Conservation (phyloP, 306 rosid species). For the Casuarina cunninghamiana region DNA sequence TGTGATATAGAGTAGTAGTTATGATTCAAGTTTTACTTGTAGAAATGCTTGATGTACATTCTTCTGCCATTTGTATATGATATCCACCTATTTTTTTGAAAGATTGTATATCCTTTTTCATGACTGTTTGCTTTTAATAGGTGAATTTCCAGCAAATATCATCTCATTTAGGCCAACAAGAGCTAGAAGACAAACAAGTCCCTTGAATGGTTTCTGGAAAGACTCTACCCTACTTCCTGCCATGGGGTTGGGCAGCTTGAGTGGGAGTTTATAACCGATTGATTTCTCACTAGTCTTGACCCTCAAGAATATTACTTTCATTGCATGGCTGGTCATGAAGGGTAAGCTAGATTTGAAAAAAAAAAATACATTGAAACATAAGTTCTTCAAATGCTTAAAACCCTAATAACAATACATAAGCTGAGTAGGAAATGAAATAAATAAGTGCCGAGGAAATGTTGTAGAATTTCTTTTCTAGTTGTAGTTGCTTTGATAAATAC, state of each 20-base stretch:
- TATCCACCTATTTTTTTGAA: background rate
- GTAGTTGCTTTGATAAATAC: too few relatives aligned
- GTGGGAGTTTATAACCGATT: conserved; percentile 92
- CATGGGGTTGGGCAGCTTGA: conserved; percentile 95
- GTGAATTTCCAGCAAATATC: conserved; percentile 96
- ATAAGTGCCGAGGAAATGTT: too few relatives aligned
- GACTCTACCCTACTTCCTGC: conserved; percentile 85
- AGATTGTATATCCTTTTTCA: conserved; percentile 1
- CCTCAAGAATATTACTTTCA: conserved; percentile 97
- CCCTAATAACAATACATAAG: too few relatives aligned
- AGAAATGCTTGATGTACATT: background rate
- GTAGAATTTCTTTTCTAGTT: too few relatives aligned
- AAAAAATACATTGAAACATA: too few relatives aligned
- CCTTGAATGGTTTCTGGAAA: conserved; percentile 99
- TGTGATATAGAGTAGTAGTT: background rate
- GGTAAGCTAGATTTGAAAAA: conserved; percentile 41
- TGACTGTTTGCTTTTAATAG: conserved; percentile 48
- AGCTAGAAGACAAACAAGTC: conserved; percentile 90
- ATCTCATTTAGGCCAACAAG: conserved; percentile 94
- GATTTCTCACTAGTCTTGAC: conserved; percentile 93
- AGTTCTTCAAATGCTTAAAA: too few relatives aligned
- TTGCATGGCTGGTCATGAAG: conserved; percentile 99
- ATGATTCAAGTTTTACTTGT: background rate
- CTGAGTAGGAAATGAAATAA: too few relatives aligned
- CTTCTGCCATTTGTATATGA: background rate